Base-by-base conservation (phyloP, 2,329 filamentous ascomycete genomes). In the Colletotrichum orbiculare region DNA sequence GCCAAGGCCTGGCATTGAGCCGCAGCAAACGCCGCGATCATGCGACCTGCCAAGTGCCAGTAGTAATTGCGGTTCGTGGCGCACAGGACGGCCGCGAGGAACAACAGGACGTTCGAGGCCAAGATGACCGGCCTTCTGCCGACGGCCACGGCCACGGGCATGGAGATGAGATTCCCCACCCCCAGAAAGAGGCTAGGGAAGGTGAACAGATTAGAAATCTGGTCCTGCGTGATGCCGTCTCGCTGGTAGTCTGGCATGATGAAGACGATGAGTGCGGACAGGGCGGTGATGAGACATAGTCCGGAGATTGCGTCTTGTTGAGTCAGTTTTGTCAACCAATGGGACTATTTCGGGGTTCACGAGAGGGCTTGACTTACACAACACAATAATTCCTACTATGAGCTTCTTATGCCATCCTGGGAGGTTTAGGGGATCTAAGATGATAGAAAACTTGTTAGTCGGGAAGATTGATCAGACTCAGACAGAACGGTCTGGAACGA, bases 101-200 rank as follows among this genome's bases (percentile, higher is more conserved):
- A 69, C 35, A 75, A 64, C 3, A 77, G 52, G 3, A 73, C 50
- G 39, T 69, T 69, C 2, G 74, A 74, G 8, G 66, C 60, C 4
- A 77, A 68, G 37, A 74, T 73, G 6, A 78, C 70, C 2, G 73
- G 71, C 4, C 74, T 72, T 2, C 75, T 72, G 38, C 76, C 75
- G 34, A 78, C 67, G 7, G 73, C 70, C 12, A 73, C 65, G 7
- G 73, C 71, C n/a, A 77, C 60, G 6, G 76, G 76, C 73, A 77
- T 76, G n/a, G 73, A 71, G 13, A 77, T 63, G n/a, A 77, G 41
- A 54, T 73, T 73, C 5, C 70, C 70, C 17, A 73, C 54, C 12
- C 72, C 71, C 60, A 71, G 67, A 47, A 73, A 71, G 2, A 76
- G 69, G 1, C 68, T 69, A 0, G 75, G 73, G 46, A 72, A 76